phyloP scores from a whole-genome alignment of 257 asterid species.

The Anisodus tanguticus region DNA sequence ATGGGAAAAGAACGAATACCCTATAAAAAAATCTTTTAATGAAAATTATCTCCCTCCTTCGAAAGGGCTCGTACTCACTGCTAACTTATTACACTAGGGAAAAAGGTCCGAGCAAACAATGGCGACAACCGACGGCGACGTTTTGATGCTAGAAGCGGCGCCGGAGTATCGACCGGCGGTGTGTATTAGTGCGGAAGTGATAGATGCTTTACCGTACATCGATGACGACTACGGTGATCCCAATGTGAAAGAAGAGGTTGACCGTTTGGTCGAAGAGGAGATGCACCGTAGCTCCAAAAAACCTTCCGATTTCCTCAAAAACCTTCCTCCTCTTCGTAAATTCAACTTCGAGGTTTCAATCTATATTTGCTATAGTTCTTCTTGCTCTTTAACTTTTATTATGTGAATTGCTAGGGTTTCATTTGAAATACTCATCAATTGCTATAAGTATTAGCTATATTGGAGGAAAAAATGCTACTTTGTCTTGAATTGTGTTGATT shows the following conservation, averaged over 20 bases:
- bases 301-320: constrained; percentile 93
- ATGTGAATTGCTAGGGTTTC: constrained; percentile 15
- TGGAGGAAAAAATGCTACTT: not conserved
- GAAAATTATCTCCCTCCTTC: not conserved
- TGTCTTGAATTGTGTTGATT: not conserved
- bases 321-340: constrained; percentile 79
- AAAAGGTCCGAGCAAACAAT: constrained; percentile 35
- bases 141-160: constrained; percentile 93
- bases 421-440: not conserved
- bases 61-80: not conserved
- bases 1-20: not conserved
- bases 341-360: constrained; percentile 62
- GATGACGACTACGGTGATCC: constrained; percentile 93
- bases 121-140: constrained; percentile 50
- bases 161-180: constrained; percentile 55
- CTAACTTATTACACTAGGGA: not conserved
- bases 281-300: constrained; percentile 87
- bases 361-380: not conserved
- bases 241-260: constrained; percentile 75
- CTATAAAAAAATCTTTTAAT: not conserved
- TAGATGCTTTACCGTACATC: constrained; percentile 94
- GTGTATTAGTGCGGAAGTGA: constrained; percentile 52
- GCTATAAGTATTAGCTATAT: constrained; percentile 5
- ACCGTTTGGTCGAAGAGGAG: constrained; percentile 89
- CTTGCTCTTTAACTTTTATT: not conserved